Base-by-base conservation (phyloP, 2,329 filamentous ascomycete genomes). In the Pseudogymnoascus sp. region DNA sequence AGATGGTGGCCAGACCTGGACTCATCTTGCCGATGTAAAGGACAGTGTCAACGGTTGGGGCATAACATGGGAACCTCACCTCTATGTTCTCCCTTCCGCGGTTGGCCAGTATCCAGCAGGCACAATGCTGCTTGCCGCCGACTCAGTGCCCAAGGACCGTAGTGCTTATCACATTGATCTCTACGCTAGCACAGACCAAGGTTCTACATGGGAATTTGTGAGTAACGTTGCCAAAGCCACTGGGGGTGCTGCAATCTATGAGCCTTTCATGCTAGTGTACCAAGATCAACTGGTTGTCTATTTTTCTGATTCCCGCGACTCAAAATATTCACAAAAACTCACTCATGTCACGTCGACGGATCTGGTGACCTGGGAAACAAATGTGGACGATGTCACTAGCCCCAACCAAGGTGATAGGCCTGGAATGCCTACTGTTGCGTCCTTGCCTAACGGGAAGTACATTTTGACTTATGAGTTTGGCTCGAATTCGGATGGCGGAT, bases 291-390 rank as follows among this genome's bases (percentile, higher is more conserved):
- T 90, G n/a, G 79, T 89, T 35, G 76, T 80, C 67, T 90, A 88
- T 76, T 90, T 89, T 74, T 85, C 86, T 1, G 87, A 90, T 71
- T 87, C 90, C 69, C 80, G 87, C 37, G 85, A 85, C 64, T 78
- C 84, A 64, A 75, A 75, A 1, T 77, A 89, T 68, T 86, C 86
- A n/a, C 87, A 90, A 72, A 88, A 89, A 69, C 77, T 90, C 86
- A 90, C 71, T 60, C 85, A 60, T 35, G n/a, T 39, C 11, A 60
- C 43, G 83, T 89, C 71, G 76, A 77, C 12, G 1, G 83, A 90
- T 68, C 76, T 88, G 20, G 72, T 75, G 62, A 81, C 71, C 14
- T 90, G 86, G 86, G 78, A 78, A 15, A 69, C 77, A 0, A 75
- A 81, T 3, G 78, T 87, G 57, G 77, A 86, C 63, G 85, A 90